These are phyloP conservation scores for Amesomyces nigricolor DNA, from an alignment of 2,329 filamentous ascomycete genomes.

Conservation along the genomic window DNA sequence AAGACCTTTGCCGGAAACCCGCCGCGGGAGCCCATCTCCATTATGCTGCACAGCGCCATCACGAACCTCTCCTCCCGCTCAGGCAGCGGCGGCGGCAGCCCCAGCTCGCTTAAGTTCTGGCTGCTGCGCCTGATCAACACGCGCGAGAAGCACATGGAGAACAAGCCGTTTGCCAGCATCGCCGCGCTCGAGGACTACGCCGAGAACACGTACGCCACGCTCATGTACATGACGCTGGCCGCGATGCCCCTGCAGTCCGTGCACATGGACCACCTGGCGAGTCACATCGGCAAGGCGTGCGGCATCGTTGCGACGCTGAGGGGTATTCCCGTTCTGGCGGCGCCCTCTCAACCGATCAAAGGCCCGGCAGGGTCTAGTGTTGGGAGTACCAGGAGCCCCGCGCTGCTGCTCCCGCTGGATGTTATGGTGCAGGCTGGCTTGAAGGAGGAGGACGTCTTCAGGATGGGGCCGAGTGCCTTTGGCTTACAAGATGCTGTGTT, in stretches of 20 bases:
- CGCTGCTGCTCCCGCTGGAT: slow-evolving; percentile 77
- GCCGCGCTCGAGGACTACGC: slow-evolving; percentile 77
- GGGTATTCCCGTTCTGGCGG: slow-evolving; percentile 81
- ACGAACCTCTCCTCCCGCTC: slow-evolving; percentile 49
- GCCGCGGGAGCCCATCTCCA: slow-evolving; percentile 84
- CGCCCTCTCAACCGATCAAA: slow-evolving; percentile 53
- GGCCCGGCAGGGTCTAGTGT: slow-evolving; percentile 38
- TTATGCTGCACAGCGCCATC: slow-evolving; percentile 71
- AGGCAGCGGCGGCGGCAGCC: slow-evolving; percentile 35
- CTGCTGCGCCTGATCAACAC: slow-evolving; percentile 71
- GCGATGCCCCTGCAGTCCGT: slow-evolving; percentile 73
- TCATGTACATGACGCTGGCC: slow-evolving; percentile 83
- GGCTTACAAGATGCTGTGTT: slow-evolving; percentile 89
- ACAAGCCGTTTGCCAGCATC: slow-evolving; percentile 71
- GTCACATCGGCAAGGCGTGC: slow-evolving; percentile 88
- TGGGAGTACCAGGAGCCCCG: slow-evolving; percentile 38
- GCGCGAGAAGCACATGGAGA: slow-evolving; percentile 75
- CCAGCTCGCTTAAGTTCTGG: slow-evolving; percentile 62
- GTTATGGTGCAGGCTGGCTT: slow-evolving; percentile 78
- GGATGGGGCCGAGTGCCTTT: slow-evolving; percentile 68
- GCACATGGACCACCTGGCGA: slow-evolving; percentile 86
- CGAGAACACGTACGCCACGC: slow-evolving; percentile 89
- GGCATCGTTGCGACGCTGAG: slow-evolving; percentile 84
- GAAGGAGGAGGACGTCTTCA: slow-evolving; percentile 83
- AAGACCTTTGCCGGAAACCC: slow-evolving; percentile 71